phyloP scores from a whole-genome alignment of 805 yeast genomes.

The Yarrowia sp. region DNA sequence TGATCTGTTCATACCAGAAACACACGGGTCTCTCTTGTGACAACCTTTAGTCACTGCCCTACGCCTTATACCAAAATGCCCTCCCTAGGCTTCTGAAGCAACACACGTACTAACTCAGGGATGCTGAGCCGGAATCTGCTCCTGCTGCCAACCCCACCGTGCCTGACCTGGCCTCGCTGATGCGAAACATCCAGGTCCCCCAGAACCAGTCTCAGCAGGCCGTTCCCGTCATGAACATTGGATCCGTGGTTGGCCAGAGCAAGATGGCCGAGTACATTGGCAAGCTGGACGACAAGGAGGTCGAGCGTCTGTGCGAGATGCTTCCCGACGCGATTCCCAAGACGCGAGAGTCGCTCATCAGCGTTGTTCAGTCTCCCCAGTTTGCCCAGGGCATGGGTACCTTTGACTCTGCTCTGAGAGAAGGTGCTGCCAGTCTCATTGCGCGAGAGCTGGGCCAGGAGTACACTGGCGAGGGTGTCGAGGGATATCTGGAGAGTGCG shows the following conservation, averaged over 20 bases:
- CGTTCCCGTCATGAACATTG: conserved; percentile 40
- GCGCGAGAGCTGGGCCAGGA: conserved; percentile 49
- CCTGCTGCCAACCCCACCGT: not conserved
- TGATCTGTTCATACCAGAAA: too few species aligned
- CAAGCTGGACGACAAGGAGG: conserved; percentile 37
- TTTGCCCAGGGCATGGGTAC: conserved; percentile 46
- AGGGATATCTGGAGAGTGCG: conserved; percentile 48
- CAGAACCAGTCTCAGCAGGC: conserved; percentile 2
- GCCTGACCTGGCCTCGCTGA: conserved; percentile 8
- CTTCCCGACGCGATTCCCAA: conserved; percentile 47
- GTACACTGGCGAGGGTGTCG: conserved; percentile 57
- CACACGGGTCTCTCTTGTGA: too few species aligned
- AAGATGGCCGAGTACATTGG: conserved; percentile 41
- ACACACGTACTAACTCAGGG: conserved; percentile 24
- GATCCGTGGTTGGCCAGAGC: conserved; percentile 41
- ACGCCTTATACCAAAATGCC: too few species aligned
- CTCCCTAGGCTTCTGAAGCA: too few species aligned
- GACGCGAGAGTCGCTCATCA: conserved; percentile 43
- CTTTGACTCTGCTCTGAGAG: conserved; percentile 45
- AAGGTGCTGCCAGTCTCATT: conserved; percentile 46
- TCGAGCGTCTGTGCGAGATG: conserved; percentile 41
- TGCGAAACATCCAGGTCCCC: conserved; percentile 20
- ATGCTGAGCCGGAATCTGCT: not conserved
- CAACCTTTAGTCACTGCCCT: too few species aligned
- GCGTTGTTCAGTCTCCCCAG: conserved; percentile 50